Evolutionary conservation across 73 alveolate species (phyloP).

Genomic region (Tetrahymena malaccensis): DNA sequence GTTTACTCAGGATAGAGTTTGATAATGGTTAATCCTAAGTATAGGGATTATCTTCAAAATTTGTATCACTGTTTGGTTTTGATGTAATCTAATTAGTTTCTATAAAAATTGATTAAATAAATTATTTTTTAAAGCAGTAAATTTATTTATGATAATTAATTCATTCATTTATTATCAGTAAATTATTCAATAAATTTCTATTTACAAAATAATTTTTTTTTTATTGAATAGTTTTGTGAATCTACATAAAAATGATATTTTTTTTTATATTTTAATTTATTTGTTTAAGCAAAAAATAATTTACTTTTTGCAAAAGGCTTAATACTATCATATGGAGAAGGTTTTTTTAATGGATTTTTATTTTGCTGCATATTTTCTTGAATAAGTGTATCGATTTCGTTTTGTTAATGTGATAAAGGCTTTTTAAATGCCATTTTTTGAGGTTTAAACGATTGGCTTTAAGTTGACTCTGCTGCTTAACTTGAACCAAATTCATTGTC

Average conservation of each 20-base stretch:
- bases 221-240: no score
- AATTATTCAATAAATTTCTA: neutral
- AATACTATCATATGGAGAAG: neutral
- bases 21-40: neutral
- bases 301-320: neutral
- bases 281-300: neutral
- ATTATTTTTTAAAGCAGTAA: neutral
- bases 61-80: neutral
- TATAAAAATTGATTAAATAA: neutral
- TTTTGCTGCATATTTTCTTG: neutral
- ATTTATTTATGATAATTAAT: neutral
- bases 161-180: neutral
- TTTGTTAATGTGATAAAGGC: neutral
- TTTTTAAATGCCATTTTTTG: neutral
- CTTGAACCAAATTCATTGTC: neutral
- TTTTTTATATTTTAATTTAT: no score
- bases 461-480: neutral
- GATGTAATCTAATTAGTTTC: neutral
- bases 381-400: neutral
- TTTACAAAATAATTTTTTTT: no score
- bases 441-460: neutral
- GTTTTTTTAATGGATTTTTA: neutral
- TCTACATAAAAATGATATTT: no score
- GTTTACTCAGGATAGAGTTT: neutral
- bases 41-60: neutral